Percentiles rank a stretch among this genome's conserved stretches.
These are phyloP conservation scores for Aotearoamyces nothofagi DNA, from an alignment of 2,329 filamentous ascomycete genomes.

Conservation along the genomic window DNA sequence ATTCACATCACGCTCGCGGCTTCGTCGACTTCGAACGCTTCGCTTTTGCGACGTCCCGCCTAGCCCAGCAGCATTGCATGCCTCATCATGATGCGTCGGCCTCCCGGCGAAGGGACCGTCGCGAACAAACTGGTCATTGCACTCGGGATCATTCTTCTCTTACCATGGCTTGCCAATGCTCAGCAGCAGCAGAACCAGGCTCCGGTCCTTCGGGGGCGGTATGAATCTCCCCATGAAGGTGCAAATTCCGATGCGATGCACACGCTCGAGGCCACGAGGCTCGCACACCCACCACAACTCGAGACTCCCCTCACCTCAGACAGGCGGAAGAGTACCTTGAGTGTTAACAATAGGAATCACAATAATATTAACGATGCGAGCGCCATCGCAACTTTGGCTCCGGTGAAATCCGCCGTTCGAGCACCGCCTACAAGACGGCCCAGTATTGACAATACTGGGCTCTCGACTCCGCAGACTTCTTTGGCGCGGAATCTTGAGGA, in stretches of 20 bases:
- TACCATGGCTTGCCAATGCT: constrained; percentile 45
- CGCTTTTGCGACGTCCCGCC: constrained; percentile 11
- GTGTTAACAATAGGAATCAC: constrained; percentile 23
- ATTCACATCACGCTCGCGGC: no score
- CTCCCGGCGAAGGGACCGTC: constrained; percentile 39
- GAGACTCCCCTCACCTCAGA: constrained; percentile 14
- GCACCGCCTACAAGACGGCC: constrained; percentile 65
- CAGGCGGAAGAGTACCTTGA: constrained; percentile 17
- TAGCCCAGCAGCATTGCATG: constrained; percentile 20
- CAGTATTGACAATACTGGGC: constrained; percentile 40
- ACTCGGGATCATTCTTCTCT: constrained; percentile 40
- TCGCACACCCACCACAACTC: constrained; percentile 16
- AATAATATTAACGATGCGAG: constrained; percentile 55
- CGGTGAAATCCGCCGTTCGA: constrained; percentile 90
- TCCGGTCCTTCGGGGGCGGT: constrained; percentile 10
- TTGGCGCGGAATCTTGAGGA: constrained; percentile 94
- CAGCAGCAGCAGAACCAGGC: constrained; percentile 41
- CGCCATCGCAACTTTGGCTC: constrained; percentile 96
- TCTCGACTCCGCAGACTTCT: constrained; percentile 66
- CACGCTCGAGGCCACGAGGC: constrained; percentile 15
- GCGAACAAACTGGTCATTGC: constrained; percentile 31
- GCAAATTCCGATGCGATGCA: constrained; percentile 11
- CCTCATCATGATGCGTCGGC: constrained; percentile 47
- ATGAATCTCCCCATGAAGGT: constrained; percentile 17
- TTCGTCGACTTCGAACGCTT: no score